Evolutionary conservation across 73 alveolate genomes (phyloP), one percentile per base, ranked within the genome.

Genomic region (Tetrahymena elliotti): DNA sequence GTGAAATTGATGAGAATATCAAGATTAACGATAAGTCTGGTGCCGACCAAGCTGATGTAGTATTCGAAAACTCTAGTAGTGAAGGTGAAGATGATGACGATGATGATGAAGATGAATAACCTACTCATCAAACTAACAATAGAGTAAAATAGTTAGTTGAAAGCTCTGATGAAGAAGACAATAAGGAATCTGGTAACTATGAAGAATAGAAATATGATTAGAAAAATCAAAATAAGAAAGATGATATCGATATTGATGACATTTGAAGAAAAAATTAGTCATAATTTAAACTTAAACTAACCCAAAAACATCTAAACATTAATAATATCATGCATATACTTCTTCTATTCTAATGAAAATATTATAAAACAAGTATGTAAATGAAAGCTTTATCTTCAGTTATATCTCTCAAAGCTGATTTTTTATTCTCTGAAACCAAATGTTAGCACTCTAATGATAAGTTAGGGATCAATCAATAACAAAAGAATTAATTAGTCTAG

Each of bases 1-100:
- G 99, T 33, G 99, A 99, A 93, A 97, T 99, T 93, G 99, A 99
- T 83, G 99, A 99, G n/a, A 94, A 68, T 31, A 68, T 68, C 88
- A 68, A 68, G 88, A 68, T 68, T 68, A 68, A 68, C 36, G 88
- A 68, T 27, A 68, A 68, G 20, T 9, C 39, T 94, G 93, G 39
- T 93, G 41, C 34, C 4, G 27, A 33, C n/a, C 41, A 93, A 93
- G 88, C 88, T 68, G 88, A 68, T 68, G 88, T 68, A 22, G 88
- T 68, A 10, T 68, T 68, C 88, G 88, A 68, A 68, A 36, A 68
- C 6, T 68, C 88, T 6, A 16, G n/a, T 10, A 31, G 88, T 27
- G 88, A 68, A 2, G 88, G n/a, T 31, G 33, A 68, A n/a, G 88
- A 68, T 24, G 88, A 68, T 68, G 88, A 68, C 6, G 88, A 68